Base-by-base conservation (phyloP, 768 basidiomycete genomes). In the Lentinula sp. region DNA sequence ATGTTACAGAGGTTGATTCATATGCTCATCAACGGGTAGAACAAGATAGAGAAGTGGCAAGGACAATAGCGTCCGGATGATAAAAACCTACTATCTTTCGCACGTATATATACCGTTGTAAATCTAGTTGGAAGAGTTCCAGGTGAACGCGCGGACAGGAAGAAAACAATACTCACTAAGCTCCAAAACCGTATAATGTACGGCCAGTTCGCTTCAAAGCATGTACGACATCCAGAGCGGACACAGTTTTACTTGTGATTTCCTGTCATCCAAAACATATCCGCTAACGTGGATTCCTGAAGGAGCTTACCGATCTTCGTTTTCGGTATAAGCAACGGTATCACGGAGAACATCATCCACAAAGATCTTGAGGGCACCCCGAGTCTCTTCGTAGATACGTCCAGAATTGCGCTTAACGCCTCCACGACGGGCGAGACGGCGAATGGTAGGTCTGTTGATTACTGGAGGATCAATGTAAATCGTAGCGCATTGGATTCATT, bases 361-460 rank as follows among this genome's bases (percentile, higher is more conserved):
- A 39, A 57, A 57, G 16, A 57, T 57, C 56, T 57, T 57, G 18
- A 57, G 41, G 41, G 43, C 37, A 13, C 37, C 37, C 5, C 37
- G 37, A 39, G 37, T 39, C 37, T 39, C 37, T 39, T 39, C 37
- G 39, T 57, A 57, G 23, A 57, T 57, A 12, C 6, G 56, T 9
- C 56, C 56, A 57, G 56, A 57, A 39, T 43, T 57, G 32, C 56
- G 56, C 18, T 57, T 57, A 20, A 57, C 56, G 43, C 56, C 56
- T 15, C 56, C 56, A 43, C 56, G 56, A 57, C 56, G 56, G 43
- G 56, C 56, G 23, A 57, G 56, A 57, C 56, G 56, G 42, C 56
- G 56, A 28, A 57, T 57, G 32, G 56, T 39, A 32, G 56, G 56
- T 46, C 43, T 57, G 39, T 37, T 57, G 39, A 57, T 57, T 2